Conservation (phyloP, 83 land plant genomes). For the Picea abies region DNA sequence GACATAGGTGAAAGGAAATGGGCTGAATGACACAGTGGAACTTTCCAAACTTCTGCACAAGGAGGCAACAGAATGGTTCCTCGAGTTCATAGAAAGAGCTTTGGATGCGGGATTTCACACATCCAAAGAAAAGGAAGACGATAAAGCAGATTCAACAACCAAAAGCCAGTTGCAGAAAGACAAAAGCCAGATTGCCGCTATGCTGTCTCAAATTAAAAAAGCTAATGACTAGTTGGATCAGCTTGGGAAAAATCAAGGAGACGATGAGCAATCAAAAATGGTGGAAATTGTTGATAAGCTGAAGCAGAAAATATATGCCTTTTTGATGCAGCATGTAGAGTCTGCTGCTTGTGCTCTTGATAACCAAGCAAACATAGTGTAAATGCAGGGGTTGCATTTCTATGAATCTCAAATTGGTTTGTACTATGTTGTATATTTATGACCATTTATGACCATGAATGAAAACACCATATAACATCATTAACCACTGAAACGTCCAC, state of each 20-base stretch:
- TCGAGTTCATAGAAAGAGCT: constrained; percentile 62
- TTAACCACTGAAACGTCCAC: background rate
- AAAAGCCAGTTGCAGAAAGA: constrained; percentile 19
- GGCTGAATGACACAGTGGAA: constrained; percentile 54
- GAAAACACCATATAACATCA: constrained; percentile 1
- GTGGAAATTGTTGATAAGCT: constrained; percentile 40
- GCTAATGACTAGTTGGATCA: constrained; percentile 70
- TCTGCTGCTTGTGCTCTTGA: constrained; percentile 27
- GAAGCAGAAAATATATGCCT: constrained; percentile 63
- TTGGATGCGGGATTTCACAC: constrained; percentile 39
- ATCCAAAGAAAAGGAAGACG: constrained; percentile 33
- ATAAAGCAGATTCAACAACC: background rate
- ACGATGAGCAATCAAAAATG: constrained; percentile 19
- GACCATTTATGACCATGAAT: background rate
- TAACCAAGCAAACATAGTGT: constrained; percentile 10
- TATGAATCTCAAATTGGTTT: background rate
- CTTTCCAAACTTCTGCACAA: constrained; percentile 24
- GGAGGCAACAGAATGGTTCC: constrained; percentile 63
- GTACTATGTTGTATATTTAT: constrained; percentile 9
- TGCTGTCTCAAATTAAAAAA: constrained; percentile 59
- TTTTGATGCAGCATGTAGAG: constrained; percentile 45
- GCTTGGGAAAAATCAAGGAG: constrained; percentile 15
- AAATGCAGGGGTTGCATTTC: constrained; percentile 5
- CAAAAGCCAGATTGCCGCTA: constrained; percentile 52
- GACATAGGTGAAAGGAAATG: constrained; percentile 61